These are phyloP conservation scores for Heliosperma pusillum DNA, from an alignment of 148 eudicot genomes.

Conservation along the genomic window DNA sequence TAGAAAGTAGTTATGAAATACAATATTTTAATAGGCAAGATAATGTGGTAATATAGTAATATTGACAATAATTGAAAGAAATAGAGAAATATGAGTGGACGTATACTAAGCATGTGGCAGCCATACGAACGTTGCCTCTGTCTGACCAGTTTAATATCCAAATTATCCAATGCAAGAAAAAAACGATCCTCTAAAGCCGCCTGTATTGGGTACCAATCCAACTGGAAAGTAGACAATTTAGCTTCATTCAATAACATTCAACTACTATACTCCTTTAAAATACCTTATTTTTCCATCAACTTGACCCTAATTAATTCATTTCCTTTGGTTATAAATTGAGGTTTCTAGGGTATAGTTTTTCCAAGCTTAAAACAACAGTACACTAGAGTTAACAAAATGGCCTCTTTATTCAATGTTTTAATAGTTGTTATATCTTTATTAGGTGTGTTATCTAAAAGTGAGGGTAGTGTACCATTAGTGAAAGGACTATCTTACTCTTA, in stretches of 20 bases:
- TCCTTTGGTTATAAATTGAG: constrained; percentile 4
- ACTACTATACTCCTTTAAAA: constrained; percentile 1
- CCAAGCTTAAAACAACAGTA: neutral
- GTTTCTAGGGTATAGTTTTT: neutral
- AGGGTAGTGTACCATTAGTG: constrained; percentile 10
- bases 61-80: too few species aligned
- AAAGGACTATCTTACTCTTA: constrained; percentile 37
- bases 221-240: constrained; percentile 1
- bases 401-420: neutral
- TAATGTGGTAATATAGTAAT: too few species aligned
- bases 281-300: neutral
- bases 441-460: constrained; percentile 1
- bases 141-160: neutral
- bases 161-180: neutral
- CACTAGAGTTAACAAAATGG: neutral
- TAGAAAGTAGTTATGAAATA: too few species aligned
- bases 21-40: too few species aligned
- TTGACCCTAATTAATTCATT: neutral
- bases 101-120: constrained; percentile 1
- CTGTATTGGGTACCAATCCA: neutral
- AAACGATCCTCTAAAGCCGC: too few species aligned
- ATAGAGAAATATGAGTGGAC: neutral
- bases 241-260: neutral
- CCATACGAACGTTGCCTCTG: neutral
- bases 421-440: neutral